A percentile compares a stretch with the other conserved stretches of the same genome.
Evolutionary conservation across 73 alveolate genomes (phyloP).

Genomic region (Paramecium tetraurelia): DNA sequence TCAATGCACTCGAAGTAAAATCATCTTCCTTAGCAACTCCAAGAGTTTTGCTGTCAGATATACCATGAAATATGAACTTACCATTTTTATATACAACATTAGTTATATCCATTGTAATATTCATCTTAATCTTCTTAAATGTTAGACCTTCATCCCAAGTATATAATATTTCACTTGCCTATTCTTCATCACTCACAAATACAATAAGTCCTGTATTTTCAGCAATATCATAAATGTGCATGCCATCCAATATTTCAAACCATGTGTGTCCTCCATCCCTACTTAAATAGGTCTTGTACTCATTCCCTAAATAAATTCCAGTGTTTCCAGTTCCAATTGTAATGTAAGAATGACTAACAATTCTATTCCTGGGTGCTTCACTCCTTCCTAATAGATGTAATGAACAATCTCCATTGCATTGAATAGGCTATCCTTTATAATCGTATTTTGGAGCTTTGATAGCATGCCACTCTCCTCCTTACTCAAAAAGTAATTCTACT

Average conservation of each 20-base stretch:
- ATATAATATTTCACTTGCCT: slow-evolving; percentile 55
- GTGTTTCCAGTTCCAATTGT: slow-evolving; percentile 82
- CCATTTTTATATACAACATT: background rate
- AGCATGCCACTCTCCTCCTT: slow-evolving; percentile 87
- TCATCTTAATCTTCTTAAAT: slow-evolving; percentile 52
- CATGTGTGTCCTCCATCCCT: slow-evolving; percentile 89
- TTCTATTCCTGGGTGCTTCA: slow-evolving; percentile 74
- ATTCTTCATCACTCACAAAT: slow-evolving; percentile 78
- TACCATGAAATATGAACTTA: slow-evolving; percentile 68
- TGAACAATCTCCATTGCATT: slow-evolving; percentile 78
- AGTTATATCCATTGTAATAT: slow-evolving; percentile 3
- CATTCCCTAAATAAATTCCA: slow-evolving; percentile 70
- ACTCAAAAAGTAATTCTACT: slow-evolving; percentile 79
- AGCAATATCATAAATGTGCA: slow-evolving; percentile 81
- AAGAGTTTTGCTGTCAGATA: slow-evolving; percentile 30
- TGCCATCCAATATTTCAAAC: slow-evolving; percentile 79
- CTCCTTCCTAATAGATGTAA: slow-evolving; percentile 78
- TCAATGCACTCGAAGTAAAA: slow-evolving; percentile 68
- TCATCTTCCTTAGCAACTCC: slow-evolving; percentile 66
- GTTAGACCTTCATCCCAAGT: slow-evolving; percentile 85
- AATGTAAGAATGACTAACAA: slow-evolving; percentile 70
- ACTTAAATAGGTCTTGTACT: slow-evolving; percentile 74
- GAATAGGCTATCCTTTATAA: slow-evolving; percentile 62
- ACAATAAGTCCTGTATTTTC: slow-evolving; percentile 88
- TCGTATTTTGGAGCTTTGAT: slow-evolving; percentile 75